phyloP scores from a whole-genome alignment of 2,329 filamentous ascomycete genomes.

The Scedosporium minutisporum region DNA sequence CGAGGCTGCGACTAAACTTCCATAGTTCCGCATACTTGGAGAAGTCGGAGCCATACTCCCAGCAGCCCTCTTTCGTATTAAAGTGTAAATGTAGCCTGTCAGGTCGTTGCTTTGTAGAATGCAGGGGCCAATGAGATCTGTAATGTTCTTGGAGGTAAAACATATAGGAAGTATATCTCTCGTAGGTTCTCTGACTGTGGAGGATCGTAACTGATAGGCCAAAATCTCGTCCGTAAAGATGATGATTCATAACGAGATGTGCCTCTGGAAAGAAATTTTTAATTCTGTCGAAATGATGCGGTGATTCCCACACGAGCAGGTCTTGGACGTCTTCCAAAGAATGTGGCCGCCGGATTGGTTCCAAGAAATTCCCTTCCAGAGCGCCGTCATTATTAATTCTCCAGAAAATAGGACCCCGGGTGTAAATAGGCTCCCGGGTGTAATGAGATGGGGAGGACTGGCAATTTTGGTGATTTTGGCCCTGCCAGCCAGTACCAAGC shows the following conservation, averaged over 20 bases:
- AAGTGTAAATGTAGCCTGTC: too few species aligned
- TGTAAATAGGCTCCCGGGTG: neutral
- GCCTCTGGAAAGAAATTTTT: neutral
- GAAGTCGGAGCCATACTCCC: too few species aligned
- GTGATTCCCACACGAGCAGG: neutral
- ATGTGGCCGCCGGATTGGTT: neutral
- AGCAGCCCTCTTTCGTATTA: too few species aligned
- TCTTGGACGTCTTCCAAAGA: neutral
- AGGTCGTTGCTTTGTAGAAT: too few species aligned
- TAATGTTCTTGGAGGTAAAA: too few species aligned
- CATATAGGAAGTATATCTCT: neutral
- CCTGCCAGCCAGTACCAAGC: neutral
- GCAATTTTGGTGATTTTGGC: neutral
- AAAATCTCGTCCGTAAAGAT: neutral
- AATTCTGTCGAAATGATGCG: neutral
- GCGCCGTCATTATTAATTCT: too few species aligned
- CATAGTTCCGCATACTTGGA: neutral
- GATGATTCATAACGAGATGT: neutral
- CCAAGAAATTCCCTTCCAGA: too few species aligned
- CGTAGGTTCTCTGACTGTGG: neutral
- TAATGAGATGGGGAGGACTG: neutral
- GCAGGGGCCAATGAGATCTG: too few species aligned
- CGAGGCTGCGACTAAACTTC: neutral
- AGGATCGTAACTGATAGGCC: neutral
- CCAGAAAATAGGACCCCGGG: neutral